phyloP scores from a whole-genome alignment of 2,329 filamentous ascomycete species.

The Cytospora chrysosperma region DNA sequence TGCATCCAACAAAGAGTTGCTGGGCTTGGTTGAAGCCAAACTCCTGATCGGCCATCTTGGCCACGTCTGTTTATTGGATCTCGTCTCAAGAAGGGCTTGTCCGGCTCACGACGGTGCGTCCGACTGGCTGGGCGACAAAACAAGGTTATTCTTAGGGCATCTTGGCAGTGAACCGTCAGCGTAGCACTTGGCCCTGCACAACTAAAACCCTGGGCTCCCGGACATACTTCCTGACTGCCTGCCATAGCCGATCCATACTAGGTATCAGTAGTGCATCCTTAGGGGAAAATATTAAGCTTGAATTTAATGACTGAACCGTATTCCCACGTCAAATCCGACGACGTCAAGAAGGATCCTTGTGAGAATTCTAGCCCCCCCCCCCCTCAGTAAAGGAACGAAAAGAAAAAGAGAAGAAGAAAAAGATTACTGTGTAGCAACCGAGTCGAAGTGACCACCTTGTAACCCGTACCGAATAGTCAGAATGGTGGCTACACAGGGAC shows the following conservation, averaged over 20 bases:
- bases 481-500: not conserved
- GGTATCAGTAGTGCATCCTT: not conserved
- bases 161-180: conserved; percentile 11
- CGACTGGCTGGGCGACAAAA: conserved; percentile 18
- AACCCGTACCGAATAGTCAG: not conserved
- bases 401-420: no score
- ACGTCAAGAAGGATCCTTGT: not conserved
- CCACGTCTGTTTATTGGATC: no score
- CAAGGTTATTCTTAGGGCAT: conserved; percentile 18
- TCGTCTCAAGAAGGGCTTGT: not conserved
- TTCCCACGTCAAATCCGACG: conserved; percentile 9
- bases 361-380: not conserved
- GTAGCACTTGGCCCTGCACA: conserved; percentile 13
- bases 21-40: no score
- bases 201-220: conserved; percentile 10
- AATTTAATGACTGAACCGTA: conserved; percentile 7
- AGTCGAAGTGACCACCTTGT: not conserved
- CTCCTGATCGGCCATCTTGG: no score
- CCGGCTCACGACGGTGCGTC: not conserved
- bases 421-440: not conserved
- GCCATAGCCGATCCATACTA: not conserved
- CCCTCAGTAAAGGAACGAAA: not conserved
- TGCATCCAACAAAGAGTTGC: no score
- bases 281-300: conserved; percentile 7
- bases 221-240: not conserved